These are phyloP conservation scores for Nitzschia palea DNA, from an alignment of 108 stramenopile species.

Conservation along the genomic window DNA sequence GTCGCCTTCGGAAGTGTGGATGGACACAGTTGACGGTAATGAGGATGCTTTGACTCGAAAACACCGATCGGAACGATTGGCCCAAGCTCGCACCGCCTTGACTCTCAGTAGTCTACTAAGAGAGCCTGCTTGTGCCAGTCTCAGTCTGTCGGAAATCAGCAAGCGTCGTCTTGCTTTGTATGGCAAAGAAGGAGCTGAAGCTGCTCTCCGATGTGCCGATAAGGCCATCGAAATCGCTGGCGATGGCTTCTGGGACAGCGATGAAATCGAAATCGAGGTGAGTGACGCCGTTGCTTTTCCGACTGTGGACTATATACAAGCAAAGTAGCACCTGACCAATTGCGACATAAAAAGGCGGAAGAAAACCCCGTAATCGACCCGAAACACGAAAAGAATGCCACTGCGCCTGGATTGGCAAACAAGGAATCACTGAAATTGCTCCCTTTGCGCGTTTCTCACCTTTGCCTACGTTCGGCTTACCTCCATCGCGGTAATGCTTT, in stretches of 20 bases:
- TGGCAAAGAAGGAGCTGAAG: constrained; percentile 80
- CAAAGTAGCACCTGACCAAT: neutral
- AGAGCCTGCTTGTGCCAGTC: constrained; percentile 84
- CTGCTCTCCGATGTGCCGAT: constrained; percentile 81
- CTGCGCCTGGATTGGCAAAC: constrained; percentile 78
- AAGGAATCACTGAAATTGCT: constrained; percentile 65
- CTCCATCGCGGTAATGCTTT: constrained; percentile 88
- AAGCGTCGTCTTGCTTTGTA: constrained; percentile 73
- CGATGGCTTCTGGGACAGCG: constrained; percentile 84
- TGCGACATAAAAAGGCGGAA: constrained; percentile 47
- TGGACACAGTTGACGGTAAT: constrained; percentile 53
- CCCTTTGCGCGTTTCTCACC: constrained; percentile 77
- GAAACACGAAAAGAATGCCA: constrained; percentile 86
- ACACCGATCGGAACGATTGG: constrained; percentile 62
- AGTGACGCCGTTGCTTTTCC: constrained; percentile 27
- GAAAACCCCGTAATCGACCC: constrained; percentile 67
- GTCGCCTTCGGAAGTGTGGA: constrained; percentile 83
- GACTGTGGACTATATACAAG: neutral
- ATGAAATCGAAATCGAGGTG: constrained; percentile 87
- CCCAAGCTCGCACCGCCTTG: constrained; percentile 71
- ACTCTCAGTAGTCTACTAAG: constrained; percentile 73
- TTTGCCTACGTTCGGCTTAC: constrained; percentile 81
- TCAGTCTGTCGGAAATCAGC: constrained; percentile 86
- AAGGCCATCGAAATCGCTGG: constrained; percentile 87
- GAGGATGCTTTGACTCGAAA: constrained; percentile 67